phyloP scores from a whole-genome alignment of 2,329 filamentous ascomycete genomes.

The Curvularia spicifera region DNA sequence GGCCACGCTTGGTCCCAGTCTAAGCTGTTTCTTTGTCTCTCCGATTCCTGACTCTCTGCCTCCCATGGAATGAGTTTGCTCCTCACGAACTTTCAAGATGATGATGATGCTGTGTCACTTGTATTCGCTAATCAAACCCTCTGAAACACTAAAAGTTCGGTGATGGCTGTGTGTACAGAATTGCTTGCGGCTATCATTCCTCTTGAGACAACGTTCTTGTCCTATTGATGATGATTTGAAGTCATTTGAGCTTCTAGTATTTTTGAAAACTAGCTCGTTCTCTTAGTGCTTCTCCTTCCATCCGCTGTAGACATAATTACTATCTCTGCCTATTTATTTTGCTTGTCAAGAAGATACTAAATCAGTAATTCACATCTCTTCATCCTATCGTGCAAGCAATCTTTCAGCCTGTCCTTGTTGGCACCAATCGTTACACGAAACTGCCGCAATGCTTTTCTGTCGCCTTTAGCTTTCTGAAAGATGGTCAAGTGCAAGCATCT shows the following conservation, averaged over 20 bases:
- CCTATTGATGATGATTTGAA: slow-evolving; percentile 14
- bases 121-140: slow-evolving; percentile 34
- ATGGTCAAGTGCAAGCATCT: slow-evolving; percentile 27
- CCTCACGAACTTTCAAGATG: slow-evolving; percentile 24
- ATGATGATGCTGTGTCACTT: slow-evolving; percentile 26
- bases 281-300: slow-evolving; percentile 22
- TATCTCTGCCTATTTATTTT: not conserved
- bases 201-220: slow-evolving; percentile 13
- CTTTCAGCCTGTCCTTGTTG: slow-evolving; percentile 26
- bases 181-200: slow-evolving; percentile 27
- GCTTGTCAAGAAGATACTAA: not conserved
- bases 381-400: slow-evolving; percentile 27
- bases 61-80: slow-evolving; percentile 30
- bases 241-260: slow-evolving; percentile 28
- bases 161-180: slow-evolving; percentile 19
- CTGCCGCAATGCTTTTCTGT: slow-evolving; percentile 16
- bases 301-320: slow-evolving; percentile 23
- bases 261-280: slow-evolving; percentile 28
- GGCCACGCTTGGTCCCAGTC: slow-evolving; percentile 38
- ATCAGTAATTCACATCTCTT: slow-evolving; percentile 29
- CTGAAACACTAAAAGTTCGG: slow-evolving; percentile 25
- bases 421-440: slow-evolving; percentile 28
- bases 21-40: slow-evolving; percentile 30
- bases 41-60: slow-evolving; percentile 26
- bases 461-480: slow-evolving; percentile 28